Evolutionary conservation across 2,329 filamentous ascomycete species (phyloP).

Genomic region (Colletotrichum cereale): DNA sequence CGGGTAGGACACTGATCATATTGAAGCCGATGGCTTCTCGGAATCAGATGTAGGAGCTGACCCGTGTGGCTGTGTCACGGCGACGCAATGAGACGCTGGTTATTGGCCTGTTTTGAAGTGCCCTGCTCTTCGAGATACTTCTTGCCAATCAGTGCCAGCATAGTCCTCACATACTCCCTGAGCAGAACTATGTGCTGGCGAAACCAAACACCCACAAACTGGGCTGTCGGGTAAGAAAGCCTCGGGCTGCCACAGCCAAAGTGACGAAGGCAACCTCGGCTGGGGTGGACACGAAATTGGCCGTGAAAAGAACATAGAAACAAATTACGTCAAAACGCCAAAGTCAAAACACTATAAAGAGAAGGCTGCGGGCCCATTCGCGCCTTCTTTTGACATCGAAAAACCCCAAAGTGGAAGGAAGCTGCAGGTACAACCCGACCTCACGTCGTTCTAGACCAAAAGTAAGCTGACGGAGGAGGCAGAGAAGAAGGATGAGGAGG

Average conservation of each 20-base stretch:
- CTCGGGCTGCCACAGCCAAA: neutral
- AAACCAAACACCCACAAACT: neutral
- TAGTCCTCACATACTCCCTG: neutral
- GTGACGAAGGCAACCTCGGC: neutral
- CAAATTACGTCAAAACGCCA: neutral
- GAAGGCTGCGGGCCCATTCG: neutral
- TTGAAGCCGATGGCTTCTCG: neutral
- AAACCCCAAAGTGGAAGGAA: slow-evolving; percentile 12
- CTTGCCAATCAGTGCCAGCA: neutral
- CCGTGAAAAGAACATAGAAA: neutral
- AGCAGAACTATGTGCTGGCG: neutral
- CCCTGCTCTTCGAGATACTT: neutral
- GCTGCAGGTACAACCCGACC: slow-evolving; percentile 14
- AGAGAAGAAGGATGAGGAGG: neutral
- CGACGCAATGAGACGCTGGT: neutral
- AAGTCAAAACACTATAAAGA: neutral
- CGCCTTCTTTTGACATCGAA: slow-evolving; percentile 5
- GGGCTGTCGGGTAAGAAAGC: neutral
- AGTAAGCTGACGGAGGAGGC: neutral
- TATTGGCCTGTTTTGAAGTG: neutral
- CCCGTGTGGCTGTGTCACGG: neutral
- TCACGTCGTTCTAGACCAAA: neutral
- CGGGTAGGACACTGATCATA: neutral
- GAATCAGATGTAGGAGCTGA: neutral
- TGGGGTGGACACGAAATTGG: slow-evolving; percentile 1